Base-by-base conservation (phyloP, 352 stramenopile genomes). In the Phytophthora chlamydospora region DNA sequence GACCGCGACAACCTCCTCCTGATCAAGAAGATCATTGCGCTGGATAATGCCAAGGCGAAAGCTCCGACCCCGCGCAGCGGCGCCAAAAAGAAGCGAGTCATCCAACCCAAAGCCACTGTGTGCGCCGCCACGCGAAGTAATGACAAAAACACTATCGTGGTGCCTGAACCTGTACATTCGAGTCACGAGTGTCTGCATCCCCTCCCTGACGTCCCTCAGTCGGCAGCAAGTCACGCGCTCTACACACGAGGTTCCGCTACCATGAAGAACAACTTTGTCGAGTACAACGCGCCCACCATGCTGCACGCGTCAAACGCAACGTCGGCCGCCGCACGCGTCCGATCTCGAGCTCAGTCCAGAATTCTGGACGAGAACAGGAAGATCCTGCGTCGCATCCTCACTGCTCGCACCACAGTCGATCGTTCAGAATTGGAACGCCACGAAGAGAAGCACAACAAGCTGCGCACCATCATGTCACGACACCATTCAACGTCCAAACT, bases 1-100 rank as follows among this genome's bases (percentile, higher is more conserved):
- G 73, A 84, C 32, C 71, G 67, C 31, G 76, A 87, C 39, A 87
- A 87, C 43, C 66, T 90, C 29, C 56, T 79, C 27, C 52, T 88
- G 17, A 83, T 90, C 54, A 78, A 80, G 58, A 85, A 76, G 40
- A 74, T 88, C 36, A 71, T 90, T 21, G 76, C 77, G 0, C 29
- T 87, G 1, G 75, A 89, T 41, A 67, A 72, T 36, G 53, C 21
- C 44, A 67, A 72, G 36, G 53, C 21, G 3, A 58, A 50, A 33
- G 33, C 34, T 13, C n/a, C 32, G 12, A 64, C 29, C n/a, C 19
- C 36, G 16, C 24, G 43, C 27, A 45, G 16, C n/a, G 50, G 39
- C 12, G 9, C 9, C 9, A 70, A 59, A 32, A 63, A 52, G 43
- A 71, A 59, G 54, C 56, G 40, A 39, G 6, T n/a, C 6, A 46